Percentiles rank a stretch among this genome's conserved stretches.
Evolutionary conservation across 371 early-diverging fungal species (phyloP).

Genomic region (Mucor ambiguus): DNA sequence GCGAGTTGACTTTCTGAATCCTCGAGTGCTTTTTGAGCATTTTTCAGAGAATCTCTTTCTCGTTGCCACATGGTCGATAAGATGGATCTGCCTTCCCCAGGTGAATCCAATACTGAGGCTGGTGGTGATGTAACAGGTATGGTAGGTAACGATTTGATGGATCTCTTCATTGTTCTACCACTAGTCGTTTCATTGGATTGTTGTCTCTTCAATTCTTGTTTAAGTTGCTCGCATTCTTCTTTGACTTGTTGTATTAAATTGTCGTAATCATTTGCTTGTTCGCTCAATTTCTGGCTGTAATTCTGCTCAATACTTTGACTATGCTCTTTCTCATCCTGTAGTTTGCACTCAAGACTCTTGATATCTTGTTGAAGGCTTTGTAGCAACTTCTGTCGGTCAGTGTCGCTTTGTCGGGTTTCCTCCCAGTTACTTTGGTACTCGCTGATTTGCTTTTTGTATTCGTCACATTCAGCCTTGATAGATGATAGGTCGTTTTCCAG

Average conservation of each 20-base stretch:
- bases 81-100: conserved; percentile 12
- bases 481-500: not conserved
- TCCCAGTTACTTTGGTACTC: not conserved
- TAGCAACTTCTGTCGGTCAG: not conserved
- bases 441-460: not conserved
- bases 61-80: conserved; percentile 21
- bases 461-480: not conserved
- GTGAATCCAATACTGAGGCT: not conserved
- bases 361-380: not conserved
- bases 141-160: conserved; percentile 5
- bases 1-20: conserved; percentile 22
- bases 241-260: not conserved
- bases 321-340: not conserved
- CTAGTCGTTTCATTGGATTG: not conserved
- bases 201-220: not conserved
- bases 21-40: conserved; percentile 17
- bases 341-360: not conserved
- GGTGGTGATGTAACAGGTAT: not conserved
- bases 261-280: not conserved
- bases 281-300: not conserved
- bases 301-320: not conserved
- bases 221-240: not conserved
- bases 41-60: conserved; percentile 17
- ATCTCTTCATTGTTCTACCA: not conserved
- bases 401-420: not conserved